A percentile compares a stretch with the other conserved stretches of the same genome.
These are phyloP conservation scores for Ziziphus jujuba DNA, from an alignment of 306 rosid species.

Conservation along the genomic window DNA sequence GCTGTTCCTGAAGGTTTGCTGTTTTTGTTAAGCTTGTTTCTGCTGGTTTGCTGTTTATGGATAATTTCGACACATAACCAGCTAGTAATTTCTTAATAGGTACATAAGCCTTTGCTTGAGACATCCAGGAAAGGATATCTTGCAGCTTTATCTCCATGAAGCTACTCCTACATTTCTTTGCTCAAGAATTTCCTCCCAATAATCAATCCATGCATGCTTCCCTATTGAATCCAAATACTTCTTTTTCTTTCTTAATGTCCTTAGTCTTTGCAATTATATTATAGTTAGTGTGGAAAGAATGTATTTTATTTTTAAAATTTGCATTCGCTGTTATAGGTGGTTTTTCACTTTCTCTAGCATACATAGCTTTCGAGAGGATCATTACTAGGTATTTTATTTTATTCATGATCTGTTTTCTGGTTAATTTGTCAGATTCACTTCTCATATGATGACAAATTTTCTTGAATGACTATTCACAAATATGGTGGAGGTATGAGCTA, in stretches of 20 bases:
- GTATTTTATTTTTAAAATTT: neutral
- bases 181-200: slow-evolving; percentile 92
- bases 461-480: slow-evolving; percentile 36
- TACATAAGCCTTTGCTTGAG: slow-evolving; percentile 87
- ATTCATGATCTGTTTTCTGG: slow-evolving; percentile 10
- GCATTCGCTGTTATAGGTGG: slow-evolving; percentile 60
- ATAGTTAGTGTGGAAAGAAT: neutral
- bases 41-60: no score
- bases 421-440: slow-evolving; percentile 12
- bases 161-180: slow-evolving; percentile 89
- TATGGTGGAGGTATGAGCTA: slow-evolving; percentile 99
- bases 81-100: slow-evolving; percentile 47
- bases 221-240: neutral
- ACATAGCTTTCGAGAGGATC: slow-evolving; percentile 91
- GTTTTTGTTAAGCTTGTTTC: no score
- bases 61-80: slow-evolving; percentile 14
- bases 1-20: no score
- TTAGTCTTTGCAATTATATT: neutral
- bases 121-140: slow-evolving; percentile 96
- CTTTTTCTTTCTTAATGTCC: slow-evolving; percentile 19
- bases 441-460: neutral
- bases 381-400: slow-evolving; percentile 75
- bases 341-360: slow-evolving; percentile 86
- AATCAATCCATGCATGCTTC: slow-evolving; percentile 69
- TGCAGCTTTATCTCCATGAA: slow-evolving; percentile 93